Evolutionary conservation across 257 asterid genomes (phyloP).

Genomic region (Nicotiana noctiflora): DNA sequence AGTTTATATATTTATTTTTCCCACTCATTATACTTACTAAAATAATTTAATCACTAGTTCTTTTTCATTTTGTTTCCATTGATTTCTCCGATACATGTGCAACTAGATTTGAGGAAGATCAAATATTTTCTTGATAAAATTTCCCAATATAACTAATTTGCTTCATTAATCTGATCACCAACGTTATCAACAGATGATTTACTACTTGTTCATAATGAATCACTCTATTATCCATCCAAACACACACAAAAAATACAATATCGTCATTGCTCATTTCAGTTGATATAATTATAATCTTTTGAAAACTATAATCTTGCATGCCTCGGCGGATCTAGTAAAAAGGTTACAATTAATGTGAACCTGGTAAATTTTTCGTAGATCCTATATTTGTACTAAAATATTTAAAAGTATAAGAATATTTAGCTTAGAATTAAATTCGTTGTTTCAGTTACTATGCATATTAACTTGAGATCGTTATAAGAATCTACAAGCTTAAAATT

Average conservation of each 20-base stretch:
- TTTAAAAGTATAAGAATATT: too few species aligned
- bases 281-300: background rate
- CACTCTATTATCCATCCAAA: background rate
- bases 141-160: background rate
- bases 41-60: background rate
- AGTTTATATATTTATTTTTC: background rate
- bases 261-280: background rate
- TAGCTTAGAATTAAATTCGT: too few species aligned
- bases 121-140: background rate
- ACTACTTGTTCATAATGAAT: background rate
- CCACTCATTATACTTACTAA: background rate
- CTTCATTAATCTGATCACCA: background rate
- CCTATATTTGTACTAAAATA: too few species aligned
- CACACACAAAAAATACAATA: background rate
- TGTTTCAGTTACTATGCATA: too few species aligned
- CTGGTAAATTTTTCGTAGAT: too few species aligned
- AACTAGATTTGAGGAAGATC: background rate
- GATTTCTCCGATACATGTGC: background rate
- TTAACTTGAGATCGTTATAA: too few species aligned
- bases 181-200: background rate
- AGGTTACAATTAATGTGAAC: too few species aligned
- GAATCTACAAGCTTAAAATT: too few species aligned
- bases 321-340: too few species aligned
- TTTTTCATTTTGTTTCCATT: background rate
- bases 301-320: background rate